Conservation (phyloP, 225 moss, liverwort and hornwort species). For the Polytrichum formosum region DNA sequence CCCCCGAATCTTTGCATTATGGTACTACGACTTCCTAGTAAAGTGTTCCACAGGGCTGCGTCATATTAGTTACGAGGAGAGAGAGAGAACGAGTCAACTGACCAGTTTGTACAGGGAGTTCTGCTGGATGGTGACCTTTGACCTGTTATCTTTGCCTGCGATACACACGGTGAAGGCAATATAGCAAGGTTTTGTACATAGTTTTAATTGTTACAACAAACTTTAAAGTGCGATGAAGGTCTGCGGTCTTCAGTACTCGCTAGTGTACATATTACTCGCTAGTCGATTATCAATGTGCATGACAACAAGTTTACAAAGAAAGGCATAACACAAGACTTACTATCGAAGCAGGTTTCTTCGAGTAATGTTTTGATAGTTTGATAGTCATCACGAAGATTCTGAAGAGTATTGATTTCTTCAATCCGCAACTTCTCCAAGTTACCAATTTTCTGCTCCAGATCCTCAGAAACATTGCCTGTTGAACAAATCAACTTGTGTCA, state of each 20-base stretch:
- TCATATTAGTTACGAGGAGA: neutral
- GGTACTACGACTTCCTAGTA: neutral
- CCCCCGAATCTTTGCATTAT: neutral
- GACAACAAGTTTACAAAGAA: neutral
- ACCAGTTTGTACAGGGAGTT: slow-evolving; percentile 51
- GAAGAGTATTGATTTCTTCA: slow-evolving; percentile 31
- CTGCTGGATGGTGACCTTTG: slow-evolving; percentile 47
- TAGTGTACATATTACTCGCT: no score
- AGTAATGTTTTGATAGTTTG: slow-evolving; percentile 43
- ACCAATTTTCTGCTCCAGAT: slow-evolving; percentile 42
- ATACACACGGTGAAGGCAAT: neutral
- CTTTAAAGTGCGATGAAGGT: no score
- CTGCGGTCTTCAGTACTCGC: no score
- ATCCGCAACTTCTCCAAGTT: slow-evolving; percentile 47
- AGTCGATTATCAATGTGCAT: neutral
- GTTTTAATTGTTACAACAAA: no score
- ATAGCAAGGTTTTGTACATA: neutral
- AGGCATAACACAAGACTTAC: slow-evolving; percentile 15
- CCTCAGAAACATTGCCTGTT: slow-evolving; percentile 51
- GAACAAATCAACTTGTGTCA: neutral
- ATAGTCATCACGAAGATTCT: slow-evolving; percentile 33
- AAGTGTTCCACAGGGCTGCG: neutral
- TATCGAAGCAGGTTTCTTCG: slow-evolving; percentile 54
- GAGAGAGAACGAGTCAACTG: slow-evolving; percentile 4
- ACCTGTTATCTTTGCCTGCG: slow-evolving; percentile 51